A percentile compares a stretch with the other conserved stretches of the same genome.
phyloP scores from a whole-genome alignment of 202 grass and related monocot genomes.

The Panicum hallii region DNA sequence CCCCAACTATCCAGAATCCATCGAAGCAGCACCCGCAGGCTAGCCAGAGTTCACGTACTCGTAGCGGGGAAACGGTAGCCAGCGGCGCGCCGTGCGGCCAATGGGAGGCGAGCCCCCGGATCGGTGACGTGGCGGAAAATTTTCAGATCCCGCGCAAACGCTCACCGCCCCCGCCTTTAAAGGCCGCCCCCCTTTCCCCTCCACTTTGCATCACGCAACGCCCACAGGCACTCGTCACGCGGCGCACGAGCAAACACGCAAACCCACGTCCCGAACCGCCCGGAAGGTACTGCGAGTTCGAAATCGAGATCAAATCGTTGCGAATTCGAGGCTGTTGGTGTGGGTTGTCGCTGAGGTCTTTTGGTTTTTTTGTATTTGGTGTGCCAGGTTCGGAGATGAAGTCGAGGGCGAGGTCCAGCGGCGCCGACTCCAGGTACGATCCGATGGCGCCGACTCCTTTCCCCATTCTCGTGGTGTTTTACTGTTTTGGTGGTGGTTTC shows the following conservation, averaged over 20 bases:
- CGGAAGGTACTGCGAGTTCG: constrained; percentile 16
- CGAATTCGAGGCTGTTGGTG: not conserved
- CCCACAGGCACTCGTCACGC: not conserved
- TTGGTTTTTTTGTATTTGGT: constrained; percentile 21
- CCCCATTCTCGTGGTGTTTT: not conserved
- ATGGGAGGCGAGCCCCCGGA: constrained; percentile 60
- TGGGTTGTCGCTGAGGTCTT: not conserved
- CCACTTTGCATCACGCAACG: constrained; percentile 21
- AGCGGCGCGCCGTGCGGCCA: constrained; percentile 19
- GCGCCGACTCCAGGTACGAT: constrained; percentile 55
- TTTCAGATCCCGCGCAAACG: constrained; percentile 73
- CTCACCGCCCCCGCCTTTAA: constrained; percentile 47
- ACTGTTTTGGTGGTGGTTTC: not conserved
- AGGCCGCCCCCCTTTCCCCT: constrained; percentile 36
- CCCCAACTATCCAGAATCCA: not conserved
- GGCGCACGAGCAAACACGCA: not conserved
- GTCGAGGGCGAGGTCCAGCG: constrained; percentile 47
- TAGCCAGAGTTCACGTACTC: not conserved
- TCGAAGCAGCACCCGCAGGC: not conserved
- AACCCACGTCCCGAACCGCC: constrained; percentile 16
- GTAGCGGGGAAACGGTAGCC: not conserved
- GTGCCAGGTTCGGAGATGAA: constrained; percentile 68
- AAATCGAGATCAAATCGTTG: not conserved
- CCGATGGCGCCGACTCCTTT: not conserved
- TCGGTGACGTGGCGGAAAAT: constrained; percentile 65